Evolutionary conservation across 164 flowering plant genomes (phyloP), one percentile per base, ranked within the genome.

Genomic region (Euptelea pleiosperma): DNA sequence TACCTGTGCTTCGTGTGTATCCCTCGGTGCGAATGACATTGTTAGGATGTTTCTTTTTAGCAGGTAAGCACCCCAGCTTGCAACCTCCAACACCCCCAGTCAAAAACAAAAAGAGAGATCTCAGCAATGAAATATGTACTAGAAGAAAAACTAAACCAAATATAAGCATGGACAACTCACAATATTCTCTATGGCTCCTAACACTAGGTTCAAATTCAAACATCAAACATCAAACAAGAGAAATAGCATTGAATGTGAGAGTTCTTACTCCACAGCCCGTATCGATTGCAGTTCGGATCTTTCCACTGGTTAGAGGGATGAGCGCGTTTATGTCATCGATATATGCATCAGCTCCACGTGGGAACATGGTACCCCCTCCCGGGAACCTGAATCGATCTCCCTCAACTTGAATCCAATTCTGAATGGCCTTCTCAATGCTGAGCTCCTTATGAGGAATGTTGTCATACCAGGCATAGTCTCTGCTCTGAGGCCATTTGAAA

Each of bases 1-100:
- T 12, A 93, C 97, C 63, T 93, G 99, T 21, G 99, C 99, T 75
- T 90, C 99, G 47, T 90, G 99, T 44, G 97, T 88, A 63, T 93
- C 99, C 52, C 97, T 83, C 36, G 97, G 99, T 19, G 97, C 99
- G 75, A 93, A 87, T n/a, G 99, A 93, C 99, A 90, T 93, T 8
- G 96, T 73, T 25, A 84, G 12, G 24, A 90, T 79, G 61, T 90
- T 77, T 69, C 97, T 82, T 74, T 79, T 87, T 49, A 90, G 70
- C 50, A 93, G 65, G 71, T 81, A 93, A 11, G 99, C 99, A 26
- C 99, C 99, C 84, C 84, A 93, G 69, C 99, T 93, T 35, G 99
- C 97, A 69, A 93, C 99, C 99, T 91, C 21, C 63, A 50, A 45
- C 19, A 68, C 4, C 55, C 66, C 21, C 21, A 58, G 19, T 24